These are phyloP conservation scores for Zygosaccharomyces gambellarensis DNA, from an alignment of 805 yeast species.

Conservation along the genomic window DNA sequence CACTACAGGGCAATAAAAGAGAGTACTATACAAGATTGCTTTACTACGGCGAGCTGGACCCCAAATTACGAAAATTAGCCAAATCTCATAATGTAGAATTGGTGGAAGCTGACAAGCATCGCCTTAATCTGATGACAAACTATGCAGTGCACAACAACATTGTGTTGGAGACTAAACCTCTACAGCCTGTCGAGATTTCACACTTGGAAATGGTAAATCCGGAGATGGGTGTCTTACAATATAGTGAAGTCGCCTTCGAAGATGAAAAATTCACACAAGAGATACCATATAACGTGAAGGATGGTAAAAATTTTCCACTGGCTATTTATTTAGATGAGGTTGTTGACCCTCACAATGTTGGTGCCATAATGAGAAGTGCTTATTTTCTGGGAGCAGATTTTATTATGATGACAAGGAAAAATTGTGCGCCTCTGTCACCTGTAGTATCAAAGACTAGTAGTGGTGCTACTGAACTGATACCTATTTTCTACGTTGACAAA, in stretches of 20 bases:
- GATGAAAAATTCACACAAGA: constrained; percentile 19
- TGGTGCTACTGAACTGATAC: constrained; percentile 76
- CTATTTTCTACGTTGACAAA: constrained; percentile 52
- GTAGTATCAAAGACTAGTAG: constrained; percentile 75
- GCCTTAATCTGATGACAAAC: constrained; percentile 54
- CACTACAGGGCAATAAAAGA: constrained; percentile 53
- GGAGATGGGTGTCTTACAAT: constrained; percentile 15
- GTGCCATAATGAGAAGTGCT: constrained; percentile 76
- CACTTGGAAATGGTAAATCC: constrained; percentile 31
- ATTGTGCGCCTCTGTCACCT: constrained; percentile 72
- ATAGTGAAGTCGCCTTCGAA: constrained; percentile 25
- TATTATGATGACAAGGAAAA: constrained; percentile 59
- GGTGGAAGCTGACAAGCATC: constrained; percentile 37
- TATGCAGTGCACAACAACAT: constrained; percentile 79
- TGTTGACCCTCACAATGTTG: constrained; percentile 83
- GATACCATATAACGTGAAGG: constrained; percentile 28
- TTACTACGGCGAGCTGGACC: constrained; percentile 40
- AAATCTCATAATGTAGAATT: constrained; percentile 29
- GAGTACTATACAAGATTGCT: constrained; percentile 47
- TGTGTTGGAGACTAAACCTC: constrained; percentile 57
- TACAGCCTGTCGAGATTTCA: constrained; percentile 23
- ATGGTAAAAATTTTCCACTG: constrained; percentile 46
- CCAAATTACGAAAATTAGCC: constrained; percentile 46
- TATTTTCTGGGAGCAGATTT: constrained; percentile 81
- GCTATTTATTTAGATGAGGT: constrained; percentile 75